Base-by-base conservation (phyloP, 1,284 basidiomycete genomes). In the Vanrija sp. region DNA sequence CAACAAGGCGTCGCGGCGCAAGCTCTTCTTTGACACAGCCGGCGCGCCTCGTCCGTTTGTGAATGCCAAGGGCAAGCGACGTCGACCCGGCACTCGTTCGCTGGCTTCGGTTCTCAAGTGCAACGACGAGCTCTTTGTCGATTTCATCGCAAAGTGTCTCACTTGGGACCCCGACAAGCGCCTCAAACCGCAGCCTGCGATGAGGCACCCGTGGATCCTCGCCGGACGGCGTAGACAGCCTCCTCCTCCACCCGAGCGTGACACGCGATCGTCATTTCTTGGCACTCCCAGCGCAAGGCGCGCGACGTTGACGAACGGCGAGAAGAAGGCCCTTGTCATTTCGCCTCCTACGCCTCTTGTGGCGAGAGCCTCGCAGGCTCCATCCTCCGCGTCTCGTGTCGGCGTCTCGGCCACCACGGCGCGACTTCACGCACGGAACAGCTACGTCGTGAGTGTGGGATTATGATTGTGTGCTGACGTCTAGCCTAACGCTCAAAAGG, bases 151-250 rank as follows among this genome's bases (percentile, higher is more conserved):
- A 3, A 97, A 95, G 72, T 99, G 96, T 75, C 81, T 99, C 22
- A 83, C 89, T 15, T 99, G 95, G 96, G 96, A 99, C 77, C 96
- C 96, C 1, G 95, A 98, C 68, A 84, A 90, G 54, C 83, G 96
- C 38, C 82, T 99, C 69, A 98, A 97, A 75, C 95, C 95, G 2
- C 89, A 94, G 63, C 83, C 87, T 15, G 95, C 96, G 1, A 78
- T 94, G 77, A 84, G 89, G n/a, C 92, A 95, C 76, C 87, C 89
- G 10, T 96, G 92, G 78, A 81, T 94, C 55, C 80, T 85, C 20
- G 82, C 84, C 24, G 67, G 70, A 31, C 67, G 73, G n/a, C 82
- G 87, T 37, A 80, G 83, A 12, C 53, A 59, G 35, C 49, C 57
- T 2, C 57, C 66, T 0, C 45, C 50, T 14, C 57, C 55, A 14